Evolutionary conservation across 768 basidiomycete genomes (phyloP), one percentile per base, ranked within the genome.

Genomic region (Tricholoma terreum): DNA sequence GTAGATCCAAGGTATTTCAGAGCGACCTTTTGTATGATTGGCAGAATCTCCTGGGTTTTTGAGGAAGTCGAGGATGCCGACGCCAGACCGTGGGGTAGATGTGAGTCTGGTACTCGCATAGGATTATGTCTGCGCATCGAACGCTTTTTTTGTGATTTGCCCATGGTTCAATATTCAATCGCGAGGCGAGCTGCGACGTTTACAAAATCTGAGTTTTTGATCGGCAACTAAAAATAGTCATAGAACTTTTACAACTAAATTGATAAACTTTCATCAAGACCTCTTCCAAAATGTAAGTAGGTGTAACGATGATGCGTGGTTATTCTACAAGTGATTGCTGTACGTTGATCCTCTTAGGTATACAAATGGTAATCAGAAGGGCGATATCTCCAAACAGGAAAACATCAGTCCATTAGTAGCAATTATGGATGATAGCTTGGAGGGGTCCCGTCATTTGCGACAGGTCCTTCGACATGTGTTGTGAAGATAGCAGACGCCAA

Each of bases 131-230:
- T 79, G 43, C 91, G 85, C 87, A 86, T 86, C 8, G 82, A 67
- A 56, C 84, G 81, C 69, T 93, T 92, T 75, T 95, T 96, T 69
- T 95, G 93, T 38, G 91, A 85, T 73, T 96, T 97, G 64, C 93
- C 94, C 94, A 98, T 98, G 27, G 62, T 65, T 33, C 27, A 46
- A 43, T 22, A 43, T 15, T 11, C 11, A 4, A n/a, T n/a, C n/a
- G n/a, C n/a, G n/a, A n/a, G n/a, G n/a, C n/a, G n/a, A n/a, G n/a
- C n/a, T n/a, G n/a, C n/a, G n/a, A 34, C n/a, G 10, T 34, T 31
- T 7, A 19, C 30, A 48, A 11, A 48, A 38, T 14, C 15, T 38
- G 12, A 22, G n/a, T n/a, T n/a, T n/a, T n/a, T 48, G 46, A 27
- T 48, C 27, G 24, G 24, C 24, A 27, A 27, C 24, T 49, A 31